Evolutionary conservation across 2,329 filamentous ascomycete genomes (phyloP).

Genomic region (Colletotrichum cordylinicola): DNA sequence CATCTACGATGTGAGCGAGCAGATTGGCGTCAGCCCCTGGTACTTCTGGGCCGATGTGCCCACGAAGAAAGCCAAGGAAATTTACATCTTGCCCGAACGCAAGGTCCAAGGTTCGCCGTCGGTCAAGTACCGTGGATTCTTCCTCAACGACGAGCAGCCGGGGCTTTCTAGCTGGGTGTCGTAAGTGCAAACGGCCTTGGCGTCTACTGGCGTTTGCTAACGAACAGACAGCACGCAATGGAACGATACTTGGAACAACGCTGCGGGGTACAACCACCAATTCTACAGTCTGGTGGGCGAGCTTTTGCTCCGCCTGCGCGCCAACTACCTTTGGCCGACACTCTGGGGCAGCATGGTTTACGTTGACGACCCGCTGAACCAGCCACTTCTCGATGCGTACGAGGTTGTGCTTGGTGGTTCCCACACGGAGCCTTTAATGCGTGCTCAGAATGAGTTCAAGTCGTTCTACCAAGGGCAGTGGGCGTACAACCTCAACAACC

Average conservation of each 20-base stretch:
- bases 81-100: slow-evolving; percentile 59
- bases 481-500: slow-evolving; percentile 74
- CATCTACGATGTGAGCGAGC: slow-evolving; percentile 73
- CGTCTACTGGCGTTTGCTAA: background rate
- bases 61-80: slow-evolving; percentile 51
- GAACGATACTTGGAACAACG: slow-evolving; percentile 48
- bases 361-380: slow-evolving; percentile 72
- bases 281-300: slow-evolving; percentile 77
- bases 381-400: slow-evolving; percentile 74
- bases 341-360: slow-evolving; percentile 76
- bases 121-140: slow-evolving; percentile 73
- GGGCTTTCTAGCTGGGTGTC: slow-evolving; percentile 70
- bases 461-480: slow-evolving; percentile 65
- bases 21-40: slow-evolving; percentile 76
- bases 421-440: slow-evolving; percentile 76
- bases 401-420: slow-evolving; percentile 76
- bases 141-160: slow-evolving; percentile 75
- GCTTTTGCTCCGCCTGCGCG: slow-evolving; percentile 70
- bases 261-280: slow-evolving; percentile 57
- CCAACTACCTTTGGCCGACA: slow-evolving; percentile 79
- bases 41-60: slow-evolving; percentile 73
- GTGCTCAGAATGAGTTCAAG: slow-evolving; percentile 62
- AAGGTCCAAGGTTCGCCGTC: slow-evolving; percentile 65
- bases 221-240: slow-evolving; percentile 34
- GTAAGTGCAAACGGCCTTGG: slow-evolving; percentile 15